Base-by-base conservation (phyloP, 176 grass and related monocot species). In the Rhynchospora breviuscula region DNA sequence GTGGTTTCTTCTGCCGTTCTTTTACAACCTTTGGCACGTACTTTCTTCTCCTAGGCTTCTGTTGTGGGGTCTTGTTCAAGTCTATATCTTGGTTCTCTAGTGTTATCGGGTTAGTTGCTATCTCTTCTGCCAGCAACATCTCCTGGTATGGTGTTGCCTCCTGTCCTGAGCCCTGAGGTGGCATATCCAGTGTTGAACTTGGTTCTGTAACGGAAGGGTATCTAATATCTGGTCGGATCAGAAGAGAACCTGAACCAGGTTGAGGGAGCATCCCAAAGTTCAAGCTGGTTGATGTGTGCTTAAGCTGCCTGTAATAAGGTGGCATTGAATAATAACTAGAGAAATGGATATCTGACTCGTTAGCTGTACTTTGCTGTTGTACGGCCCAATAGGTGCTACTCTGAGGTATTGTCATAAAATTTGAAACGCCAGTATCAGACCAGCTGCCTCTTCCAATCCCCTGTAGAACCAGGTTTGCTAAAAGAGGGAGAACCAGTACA, bases 11-110 rank as follows among this genome's bases (percentile, higher is more conserved):
- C 35, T 40, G 2, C 35, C 35, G 3, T 40, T 40, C 35, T 40
- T 40, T 87, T 47, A 92, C 66, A 71, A 97, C 91, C 82, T 97
- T 97, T n/a, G 94, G 94, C 78, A 91, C 90, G 18, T 90, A 88
- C 59, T 89, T 97, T 81, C 83, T 92, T 68, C 88, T 89, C 81
- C 87, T 93, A 43, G 81, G 82, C 52, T 91, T 94, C 47, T 93
- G 84, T 78, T 82, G 81, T 14, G 83, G 78, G 54, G 85, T 94
- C 66, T 72, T 88, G 65, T 88, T 97, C 61, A 82, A 67, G 45
- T 90, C 91, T 85, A 84, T 87, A 70, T 65, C 82, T 81, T 93
- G 87, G 70, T 52, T 82, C 46, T 82, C 80, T 0, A 17, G 26
- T 26, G 80, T 48, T 47, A 82, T 18, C 63, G 67, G 80, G 60